A percentile compares a stretch with the other conserved stretches of the same genome.
Conservation (phyloP, 2,329 filamentous ascomycete genomes). For the Cordyceps pruinosa region DNA sequence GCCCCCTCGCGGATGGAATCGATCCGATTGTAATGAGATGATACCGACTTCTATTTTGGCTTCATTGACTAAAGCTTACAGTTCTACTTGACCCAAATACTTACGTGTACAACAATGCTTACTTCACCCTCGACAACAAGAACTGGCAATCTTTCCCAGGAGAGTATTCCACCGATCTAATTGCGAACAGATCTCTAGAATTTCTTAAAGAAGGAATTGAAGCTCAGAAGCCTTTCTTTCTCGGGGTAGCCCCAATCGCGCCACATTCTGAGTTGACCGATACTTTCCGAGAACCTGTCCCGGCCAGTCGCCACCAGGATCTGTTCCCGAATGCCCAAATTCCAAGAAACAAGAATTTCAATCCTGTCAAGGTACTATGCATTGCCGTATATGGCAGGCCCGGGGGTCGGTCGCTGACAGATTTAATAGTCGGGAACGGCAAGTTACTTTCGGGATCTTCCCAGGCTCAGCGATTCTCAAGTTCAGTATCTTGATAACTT, state of each 20-base stretch:
- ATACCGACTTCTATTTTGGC: background rate
- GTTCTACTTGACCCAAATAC: constrained; percentile 60
- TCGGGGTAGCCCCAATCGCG: constrained; percentile 44
- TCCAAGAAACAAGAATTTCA: constrained; percentile 60
- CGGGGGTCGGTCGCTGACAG: background rate
- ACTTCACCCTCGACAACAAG: constrained; percentile 37
- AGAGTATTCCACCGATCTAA: constrained; percentile 46
- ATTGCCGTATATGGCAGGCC: background rate
- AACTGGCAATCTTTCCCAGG: constrained; percentile 44
- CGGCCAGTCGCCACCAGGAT: constrained; percentile 49
- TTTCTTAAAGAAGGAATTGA: constrained; percentile 47
- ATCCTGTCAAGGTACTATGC: constrained; percentile 38
- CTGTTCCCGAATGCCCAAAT: constrained; percentile 53
- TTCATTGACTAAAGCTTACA: constrained; percentile 14
- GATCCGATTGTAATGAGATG: constrained; percentile 29
- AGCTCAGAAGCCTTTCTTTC: constrained; percentile 45
- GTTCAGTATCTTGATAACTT: constrained; percentile 32
- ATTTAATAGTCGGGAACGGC: constrained; percentile 27
- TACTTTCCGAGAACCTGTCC: constrained; percentile 30
- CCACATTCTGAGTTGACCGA: constrained; percentile 34
- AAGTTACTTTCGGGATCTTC: constrained; percentile 37
- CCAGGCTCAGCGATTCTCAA: constrained; percentile 24
- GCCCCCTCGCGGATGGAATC: constrained; percentile 48
- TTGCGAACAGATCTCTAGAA: constrained; percentile 41
- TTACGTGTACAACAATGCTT: constrained; percentile 61